A percentile compares a stretch with the other conserved stretches of the same genome.
Evolutionary conservation across 257 asterid species (phyloP).

Genomic region (Phtheirospermum japonicum): DNA sequence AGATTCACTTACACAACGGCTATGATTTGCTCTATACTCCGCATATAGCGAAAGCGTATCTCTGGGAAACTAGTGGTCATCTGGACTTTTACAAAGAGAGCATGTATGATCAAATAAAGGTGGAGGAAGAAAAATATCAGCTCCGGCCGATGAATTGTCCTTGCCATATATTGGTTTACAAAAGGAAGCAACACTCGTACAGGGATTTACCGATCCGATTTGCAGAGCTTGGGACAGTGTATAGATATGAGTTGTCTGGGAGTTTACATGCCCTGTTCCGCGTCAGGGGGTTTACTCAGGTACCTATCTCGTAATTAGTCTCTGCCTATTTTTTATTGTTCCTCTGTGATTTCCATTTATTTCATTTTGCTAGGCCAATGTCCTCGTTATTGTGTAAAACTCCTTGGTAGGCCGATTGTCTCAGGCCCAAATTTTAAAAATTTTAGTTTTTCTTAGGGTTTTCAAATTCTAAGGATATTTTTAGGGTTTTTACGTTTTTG

Average conservation of each 20-base stretch:
- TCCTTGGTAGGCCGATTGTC: no score
- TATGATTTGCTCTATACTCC: constrained; percentile 92
- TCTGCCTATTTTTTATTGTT: no score
- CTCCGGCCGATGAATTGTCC: constrained; percentile 99
- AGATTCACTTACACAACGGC: constrained; percentile 70
- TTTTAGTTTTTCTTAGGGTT: no score
- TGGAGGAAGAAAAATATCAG: constrained; percentile 91
- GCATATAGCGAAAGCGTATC: constrained; percentile 94
- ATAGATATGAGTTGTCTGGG: constrained; percentile 93
- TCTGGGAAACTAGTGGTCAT: constrained; percentile 97
- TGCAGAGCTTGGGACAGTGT: constrained; percentile 98
- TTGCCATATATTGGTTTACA: constrained; percentile 87
- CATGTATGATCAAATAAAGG: constrained; percentile 92
- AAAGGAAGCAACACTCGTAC: constrained; percentile 70
- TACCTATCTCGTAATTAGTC: no score
- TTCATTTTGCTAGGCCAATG: no score
- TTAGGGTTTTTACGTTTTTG: no score
- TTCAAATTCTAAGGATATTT: no score
- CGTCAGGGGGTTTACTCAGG: constrained; percentile 98
- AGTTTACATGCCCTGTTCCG: constrained; percentile 97
- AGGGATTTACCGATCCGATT: constrained; percentile 92
- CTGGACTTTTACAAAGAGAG: constrained; percentile 88
- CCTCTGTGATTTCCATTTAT: no score
- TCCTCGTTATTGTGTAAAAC: no score
- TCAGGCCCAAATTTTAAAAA: no score